Base-by-base conservation (phyloP, 2,329 filamentous ascomycete species). In the Waltergamsia citrina region DNA sequence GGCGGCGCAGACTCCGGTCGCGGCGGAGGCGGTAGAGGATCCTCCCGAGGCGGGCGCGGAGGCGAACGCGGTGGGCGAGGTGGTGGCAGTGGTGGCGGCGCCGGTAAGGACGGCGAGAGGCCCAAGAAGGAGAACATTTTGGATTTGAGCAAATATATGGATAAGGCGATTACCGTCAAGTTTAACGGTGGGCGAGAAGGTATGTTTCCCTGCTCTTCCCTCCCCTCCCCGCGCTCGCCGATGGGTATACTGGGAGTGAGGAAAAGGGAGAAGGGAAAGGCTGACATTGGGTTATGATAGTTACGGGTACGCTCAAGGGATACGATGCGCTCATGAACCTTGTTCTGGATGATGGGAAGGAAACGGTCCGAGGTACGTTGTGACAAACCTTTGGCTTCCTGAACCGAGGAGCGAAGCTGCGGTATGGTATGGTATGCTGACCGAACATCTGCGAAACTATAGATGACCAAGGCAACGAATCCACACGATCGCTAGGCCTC, bases 81-180 rank as follows among this genome's bases (percentile, higher is more conserved):
- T 40, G 71, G 64, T 37, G 63, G 57, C 23, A 51, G 55, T 38
- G 59, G 51, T 34, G 56, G 52, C 24, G 52, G 50, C n/a, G 54
- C 47, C 33, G 52, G 43, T 23, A 60, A 59, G 31, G 56, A 73
- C 41, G 63, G 71, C 46, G 85, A 93, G 62, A 76, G 81, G 49
- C 85, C 87, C 40, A 95, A 94, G 77, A 96, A 96, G 70, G 92
- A 98, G 63, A 96, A 95, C 58, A 98, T 98, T 50, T 75, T 98
- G 35, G 90, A 98, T 54, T 62, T 98, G 50, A 78, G 71, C 54
- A 94, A 94, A 65, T 98, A 96, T 61, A 87, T 94, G 82, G 87
- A 98, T 60, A 94, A 95, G 74, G 74, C 82, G 53, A 86, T 98
- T 46, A 83, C 74, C 8, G 88, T 98, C 55, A 96, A 96, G 63